Evolutionary conservation across 2,329 filamentous ascomycete species (phyloP).

Genomic region (Aspergillus nomiae): DNA sequence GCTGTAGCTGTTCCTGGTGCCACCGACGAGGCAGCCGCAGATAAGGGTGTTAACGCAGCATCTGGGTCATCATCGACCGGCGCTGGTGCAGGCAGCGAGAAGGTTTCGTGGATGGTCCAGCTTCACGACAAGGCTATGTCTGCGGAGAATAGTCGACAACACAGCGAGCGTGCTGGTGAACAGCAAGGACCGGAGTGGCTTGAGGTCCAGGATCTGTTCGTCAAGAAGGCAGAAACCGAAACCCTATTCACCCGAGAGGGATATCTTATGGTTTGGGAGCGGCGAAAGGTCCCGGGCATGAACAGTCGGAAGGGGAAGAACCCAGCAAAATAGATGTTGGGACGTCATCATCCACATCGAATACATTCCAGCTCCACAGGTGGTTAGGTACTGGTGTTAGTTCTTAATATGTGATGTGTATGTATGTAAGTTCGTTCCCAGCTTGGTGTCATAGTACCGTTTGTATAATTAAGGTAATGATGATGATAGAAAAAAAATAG

Average conservation of each 20-base stretch:
- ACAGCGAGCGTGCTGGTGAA: constrained; percentile 27
- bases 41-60: constrained; percentile 41
- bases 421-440: neutral
- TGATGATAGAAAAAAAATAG: constrained; percentile 5
- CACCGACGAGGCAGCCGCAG: constrained; percentile 43
- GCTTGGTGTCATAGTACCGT: neutral
- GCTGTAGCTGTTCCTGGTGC: constrained; percentile 67
- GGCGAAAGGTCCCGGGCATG: constrained; percentile 57
- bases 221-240: constrained; percentile 86
- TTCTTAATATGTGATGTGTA: neutral
- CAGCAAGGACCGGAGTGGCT: constrained; percentile 75
- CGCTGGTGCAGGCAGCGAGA: constrained; percentile 86
- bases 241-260: constrained; percentile 89
- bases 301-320: constrained; percentile 44
- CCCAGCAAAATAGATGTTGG: constrained; percentile 17
- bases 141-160: constrained; percentile 37
- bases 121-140: constrained; percentile 71
- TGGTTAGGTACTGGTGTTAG: neutral
- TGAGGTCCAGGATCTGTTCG: constrained; percentile 89
- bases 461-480: constrained; percentile 16
- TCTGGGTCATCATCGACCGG: constrained; percentile 49
- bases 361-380: neutral
- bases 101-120: constrained; percentile 95
- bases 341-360: neutral
- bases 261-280: constrained; percentile 96